Conservation (phyloP, 768 basidiomycete genomes). For the Rhizopogon rudus region DNA sequence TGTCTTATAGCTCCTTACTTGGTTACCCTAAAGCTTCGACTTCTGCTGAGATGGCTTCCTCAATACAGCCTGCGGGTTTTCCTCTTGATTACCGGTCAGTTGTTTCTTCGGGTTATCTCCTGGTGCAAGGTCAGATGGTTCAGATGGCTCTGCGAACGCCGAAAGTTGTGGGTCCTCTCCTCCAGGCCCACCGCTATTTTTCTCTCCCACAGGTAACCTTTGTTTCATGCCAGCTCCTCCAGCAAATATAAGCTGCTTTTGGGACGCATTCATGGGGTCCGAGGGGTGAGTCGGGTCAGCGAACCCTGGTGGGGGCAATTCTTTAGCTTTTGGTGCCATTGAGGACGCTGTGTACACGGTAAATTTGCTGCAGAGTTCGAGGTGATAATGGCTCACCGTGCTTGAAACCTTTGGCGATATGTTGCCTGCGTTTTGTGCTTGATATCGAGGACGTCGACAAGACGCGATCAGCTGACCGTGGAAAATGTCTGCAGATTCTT, state of each 20-base stretch:
- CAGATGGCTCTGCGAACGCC: constrained; percentile 13
- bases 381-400: neutral
- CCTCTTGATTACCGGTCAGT: constrained; percentile 22
- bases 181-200: neutral
- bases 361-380: constrained; percentile 3
- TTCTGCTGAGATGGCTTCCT: neutral
- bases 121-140: constrained; percentile 28
- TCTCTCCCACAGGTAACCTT: neutral
- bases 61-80: constrained; percentile 24
- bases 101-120: constrained; percentile 20
- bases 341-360: neutral
- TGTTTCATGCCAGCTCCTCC: constrained; percentile 1
- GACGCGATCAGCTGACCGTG: no score
- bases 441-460: neutral
- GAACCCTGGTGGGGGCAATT: neutral
- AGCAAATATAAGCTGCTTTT: neutral
- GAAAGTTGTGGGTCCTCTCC: neutral
- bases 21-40: constrained; percentile 1
- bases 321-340: constrained; percentile 3
- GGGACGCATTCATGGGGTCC: neutral
- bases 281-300: neutral
- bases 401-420: no score
- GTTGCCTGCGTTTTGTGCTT: neutral
- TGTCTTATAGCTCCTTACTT: neutral
- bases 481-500: no score